phyloP scores from a whole-genome alignment of 208 protist genomes.

The Wallacemonas rigidus region DNA sequence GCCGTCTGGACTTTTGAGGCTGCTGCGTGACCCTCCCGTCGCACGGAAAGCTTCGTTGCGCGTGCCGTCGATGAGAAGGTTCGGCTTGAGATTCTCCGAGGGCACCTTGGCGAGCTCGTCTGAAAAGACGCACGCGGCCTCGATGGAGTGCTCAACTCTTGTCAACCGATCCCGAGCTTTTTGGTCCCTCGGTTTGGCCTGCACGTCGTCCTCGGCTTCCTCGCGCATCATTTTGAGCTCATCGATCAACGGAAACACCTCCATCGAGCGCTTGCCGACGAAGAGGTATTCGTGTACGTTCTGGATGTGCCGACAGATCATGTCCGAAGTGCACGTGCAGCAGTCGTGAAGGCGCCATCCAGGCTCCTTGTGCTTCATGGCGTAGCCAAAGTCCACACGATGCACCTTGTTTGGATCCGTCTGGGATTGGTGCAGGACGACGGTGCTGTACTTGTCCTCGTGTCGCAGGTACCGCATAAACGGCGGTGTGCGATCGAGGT shows the following conservation, averaged over 20 bases:
- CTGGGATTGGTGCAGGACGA: conserved; percentile 71
- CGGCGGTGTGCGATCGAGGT: conserved; percentile 61
- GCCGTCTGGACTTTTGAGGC: background rate
- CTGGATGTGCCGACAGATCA: conserved; percentile 86
- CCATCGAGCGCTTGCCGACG: conserved; percentile 64
- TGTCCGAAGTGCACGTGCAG: conserved; percentile 71
- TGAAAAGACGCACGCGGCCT: conserved; percentile 74
- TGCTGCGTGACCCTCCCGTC: conserved; percentile 33
- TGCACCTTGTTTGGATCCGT: conserved; percentile 61
- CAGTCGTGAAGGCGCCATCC: conserved; percentile 72
- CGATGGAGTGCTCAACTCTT: conserved; percentile 45
- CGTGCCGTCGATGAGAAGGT: conserved; percentile 67
- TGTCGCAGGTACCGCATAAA: conserved; percentile 86
- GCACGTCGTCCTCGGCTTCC: conserved; percentile 53
- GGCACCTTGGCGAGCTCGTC: conserved; percentile 67
- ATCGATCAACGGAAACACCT: conserved; percentile 76
- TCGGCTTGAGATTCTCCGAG: conserved; percentile 55
- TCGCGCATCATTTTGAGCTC: conserved; percentile 64
- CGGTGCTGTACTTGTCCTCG: conserved; percentile 67
- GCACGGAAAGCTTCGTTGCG: conserved; percentile 43
- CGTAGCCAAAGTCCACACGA: conserved; percentile 69
- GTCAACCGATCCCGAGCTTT: conserved; percentile 32
- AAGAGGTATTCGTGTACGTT: conserved; percentile 89
- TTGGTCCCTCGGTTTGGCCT: conserved; percentile 30
- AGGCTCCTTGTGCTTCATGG: conserved; percentile 41